A percentile compares a stretch with the other conserved stretches of the same genome.
phyloP scores from a whole-genome alignment of 108 stramenopile species.

The Cyclotella sp. region DNA sequence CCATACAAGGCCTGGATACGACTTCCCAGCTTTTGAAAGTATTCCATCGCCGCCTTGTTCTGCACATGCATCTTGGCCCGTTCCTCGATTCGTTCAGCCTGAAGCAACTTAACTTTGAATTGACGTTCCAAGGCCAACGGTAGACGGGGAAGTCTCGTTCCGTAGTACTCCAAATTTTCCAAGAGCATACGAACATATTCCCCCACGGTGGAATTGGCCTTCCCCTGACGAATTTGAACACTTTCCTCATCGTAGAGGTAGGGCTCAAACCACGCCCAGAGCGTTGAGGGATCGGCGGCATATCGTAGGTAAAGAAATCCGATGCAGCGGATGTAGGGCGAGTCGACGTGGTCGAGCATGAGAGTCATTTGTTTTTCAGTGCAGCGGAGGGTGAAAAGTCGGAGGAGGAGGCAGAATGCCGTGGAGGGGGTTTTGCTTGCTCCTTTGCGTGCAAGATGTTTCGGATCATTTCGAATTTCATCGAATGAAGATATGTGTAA shows the following conservation, averaged over 20 bases:
- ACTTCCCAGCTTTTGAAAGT: slow-evolving; percentile 74
- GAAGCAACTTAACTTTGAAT: slow-evolving; percentile 90
- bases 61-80: slow-evolving; percentile 77
- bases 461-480: neutral
- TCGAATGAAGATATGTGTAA: neutral
- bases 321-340: slow-evolving; percentile 93
- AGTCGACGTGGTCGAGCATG: slow-evolving; percentile 87
- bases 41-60: slow-evolving; percentile 64
- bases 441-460: slow-evolving; percentile 18
- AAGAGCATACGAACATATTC: slow-evolving; percentile 78
- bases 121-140: slow-evolving; percentile 92
- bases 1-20: slow-evolving; percentile 91
- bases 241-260: slow-evolving; percentile 91
- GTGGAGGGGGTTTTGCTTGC: slow-evolving; percentile 83
- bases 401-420: slow-evolving; percentile 94
- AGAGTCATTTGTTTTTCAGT: slow-evolving; percentile 92
- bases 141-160: slow-evolving; percentile 93
- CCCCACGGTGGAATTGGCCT: slow-evolving; percentile 74
- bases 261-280: slow-evolving; percentile 90
- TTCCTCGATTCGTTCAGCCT: slow-evolving; percentile 88
- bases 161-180: slow-evolving; percentile 87
- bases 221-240: slow-evolving; percentile 61
- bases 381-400: slow-evolving; percentile 90
- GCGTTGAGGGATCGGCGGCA: slow-evolving; percentile 80
- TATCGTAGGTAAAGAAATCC: slow-evolving; percentile 96